Evolutionary conservation across 345 rosid genomes (phyloP).

Genomic region (Salix purpurea): DNA sequence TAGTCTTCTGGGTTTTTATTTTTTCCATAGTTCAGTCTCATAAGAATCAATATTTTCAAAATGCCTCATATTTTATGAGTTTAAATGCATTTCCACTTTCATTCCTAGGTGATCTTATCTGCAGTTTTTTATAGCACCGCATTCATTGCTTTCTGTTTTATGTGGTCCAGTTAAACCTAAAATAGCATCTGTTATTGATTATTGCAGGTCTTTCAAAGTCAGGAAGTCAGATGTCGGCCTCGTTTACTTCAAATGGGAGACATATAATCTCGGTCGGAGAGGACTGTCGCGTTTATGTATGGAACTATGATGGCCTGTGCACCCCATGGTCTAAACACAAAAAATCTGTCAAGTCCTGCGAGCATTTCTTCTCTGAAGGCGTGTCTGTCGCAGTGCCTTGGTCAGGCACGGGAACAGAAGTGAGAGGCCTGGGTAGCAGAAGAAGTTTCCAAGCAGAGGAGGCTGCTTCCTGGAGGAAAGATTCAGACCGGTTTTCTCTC

Average conservation of each 20-base stretch:
- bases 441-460: conserved; percentile 10
- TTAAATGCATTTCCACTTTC: background rate
- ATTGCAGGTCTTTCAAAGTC: conserved; percentile 51
- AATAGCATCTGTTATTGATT: conserved; percentile 10
- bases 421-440: conserved; percentile 3
- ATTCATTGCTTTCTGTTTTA: conserved; percentile 4
- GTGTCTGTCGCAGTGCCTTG: conserved; percentile 68
- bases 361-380: conserved; percentile 58
- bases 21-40: too few relatives aligned
- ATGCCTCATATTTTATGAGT: background rate
- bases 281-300: conserved; percentile 67
- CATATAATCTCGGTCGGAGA: conserved; percentile 74
- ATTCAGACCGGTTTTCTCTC: conserved; percentile 43
- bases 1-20: too few relatives aligned
- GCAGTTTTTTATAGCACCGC: background rate
- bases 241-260: conserved; percentile 60
- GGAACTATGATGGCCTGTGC: conserved; percentile 48
- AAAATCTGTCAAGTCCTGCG: conserved; percentile 55
- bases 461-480: conserved; percentile 20
- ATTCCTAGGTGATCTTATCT: background rate
- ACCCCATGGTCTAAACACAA: conserved; percentile 31
- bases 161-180: conserved; percentile 3
- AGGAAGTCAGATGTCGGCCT: conserved; percentile 73
- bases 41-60: too few relatives aligned
- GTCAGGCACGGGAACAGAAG: conserved; percentile 35